Evolutionary conservation across 306 rosid genomes (phyloP).

Genomic region (Quercus parvula): DNA sequence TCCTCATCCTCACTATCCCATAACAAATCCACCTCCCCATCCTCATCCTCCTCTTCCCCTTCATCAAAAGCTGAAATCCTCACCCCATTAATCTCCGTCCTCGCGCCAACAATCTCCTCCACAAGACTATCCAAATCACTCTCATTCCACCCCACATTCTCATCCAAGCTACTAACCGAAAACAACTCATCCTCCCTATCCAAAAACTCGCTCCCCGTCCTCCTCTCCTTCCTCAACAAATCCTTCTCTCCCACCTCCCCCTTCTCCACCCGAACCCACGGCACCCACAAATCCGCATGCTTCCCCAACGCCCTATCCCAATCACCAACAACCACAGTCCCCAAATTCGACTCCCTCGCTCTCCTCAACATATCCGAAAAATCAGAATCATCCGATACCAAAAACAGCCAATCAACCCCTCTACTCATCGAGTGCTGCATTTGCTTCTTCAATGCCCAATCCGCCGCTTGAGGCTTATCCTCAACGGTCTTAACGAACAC

Average conservation of each 20-base stretch:
- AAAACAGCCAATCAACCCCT: constrained; percentile 74
- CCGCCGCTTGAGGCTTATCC: constrained; percentile 87
- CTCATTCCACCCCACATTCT: background rate
- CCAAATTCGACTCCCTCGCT: constrained; percentile 64
- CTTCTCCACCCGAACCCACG: constrained; percentile 79
- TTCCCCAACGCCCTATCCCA: constrained; percentile 62
- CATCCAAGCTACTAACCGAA: constrained; percentile 19
- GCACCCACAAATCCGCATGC: constrained; percentile 83
- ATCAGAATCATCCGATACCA: constrained; percentile 84
- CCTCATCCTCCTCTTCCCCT: constrained; percentile 40
- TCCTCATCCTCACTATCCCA: constrained; percentile 37
- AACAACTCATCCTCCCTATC: constrained; percentile 31
- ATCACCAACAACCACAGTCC: constrained; percentile 89
- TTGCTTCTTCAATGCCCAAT: constrained; percentile 84
- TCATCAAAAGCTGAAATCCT: constrained; percentile 47
- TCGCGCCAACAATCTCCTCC: constrained; percentile 45
- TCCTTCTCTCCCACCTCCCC: constrained; percentile 58
- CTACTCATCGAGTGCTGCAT: constrained; percentile 84
- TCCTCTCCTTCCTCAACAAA: constrained; percentile 36
- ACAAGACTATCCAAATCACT: constrained; percentile 14
- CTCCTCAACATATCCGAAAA: constrained; percentile 77
- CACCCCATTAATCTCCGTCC: constrained; percentile 33
- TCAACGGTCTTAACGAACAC: constrained; percentile 80
- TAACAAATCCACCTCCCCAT: constrained; percentile 21
- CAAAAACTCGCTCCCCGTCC: constrained; percentile 19